Conservation (phyloP, 2,329 filamentous ascomycete species). For the Trichophyton benhamiae region DNA sequence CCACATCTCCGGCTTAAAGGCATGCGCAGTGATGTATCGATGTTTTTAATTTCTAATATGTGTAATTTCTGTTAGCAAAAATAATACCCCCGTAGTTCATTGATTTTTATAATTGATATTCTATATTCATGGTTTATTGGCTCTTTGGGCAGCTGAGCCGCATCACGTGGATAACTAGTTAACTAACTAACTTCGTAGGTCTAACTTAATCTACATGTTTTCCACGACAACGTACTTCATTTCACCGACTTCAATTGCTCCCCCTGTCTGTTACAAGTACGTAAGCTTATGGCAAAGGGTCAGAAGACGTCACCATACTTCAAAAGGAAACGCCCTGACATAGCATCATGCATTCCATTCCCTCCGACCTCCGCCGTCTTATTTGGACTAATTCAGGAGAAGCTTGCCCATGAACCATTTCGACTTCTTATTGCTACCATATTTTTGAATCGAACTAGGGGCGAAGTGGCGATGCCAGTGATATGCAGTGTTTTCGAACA, state of each 20-base stretch:
- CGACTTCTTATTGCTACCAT: conserved; percentile 69
- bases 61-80: not conserved
- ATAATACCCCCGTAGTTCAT: not conserved
- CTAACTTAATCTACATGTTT: not conserved
- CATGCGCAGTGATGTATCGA: not conserved
- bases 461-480: conserved; percentile 60
- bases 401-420: conserved; percentile 62
- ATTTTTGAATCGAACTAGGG: conserved; percentile 72
- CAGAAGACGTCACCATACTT: conserved; percentile 33
- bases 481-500: conserved; percentile 55
- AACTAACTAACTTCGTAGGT: too few species aligned
- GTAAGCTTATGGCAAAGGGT: not conserved
- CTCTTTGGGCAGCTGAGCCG: too few species aligned
- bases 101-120: not conserved
- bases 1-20: not conserved
- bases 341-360: conserved; percentile 43
- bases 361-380: conserved; percentile 49
- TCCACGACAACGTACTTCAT: not conserved
- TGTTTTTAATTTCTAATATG: not conserved
- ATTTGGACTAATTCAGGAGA: conserved; percentile 79
- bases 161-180: too few species aligned
- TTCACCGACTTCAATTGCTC: not conserved
- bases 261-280: not conserved
- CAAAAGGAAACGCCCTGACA: conserved; percentile 20
- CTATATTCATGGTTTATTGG: not conserved